These are phyloP conservation scores for Citrullus colocynthis DNA, from an alignment of 306 rosid genomes.

Conservation along the genomic window DNA sequence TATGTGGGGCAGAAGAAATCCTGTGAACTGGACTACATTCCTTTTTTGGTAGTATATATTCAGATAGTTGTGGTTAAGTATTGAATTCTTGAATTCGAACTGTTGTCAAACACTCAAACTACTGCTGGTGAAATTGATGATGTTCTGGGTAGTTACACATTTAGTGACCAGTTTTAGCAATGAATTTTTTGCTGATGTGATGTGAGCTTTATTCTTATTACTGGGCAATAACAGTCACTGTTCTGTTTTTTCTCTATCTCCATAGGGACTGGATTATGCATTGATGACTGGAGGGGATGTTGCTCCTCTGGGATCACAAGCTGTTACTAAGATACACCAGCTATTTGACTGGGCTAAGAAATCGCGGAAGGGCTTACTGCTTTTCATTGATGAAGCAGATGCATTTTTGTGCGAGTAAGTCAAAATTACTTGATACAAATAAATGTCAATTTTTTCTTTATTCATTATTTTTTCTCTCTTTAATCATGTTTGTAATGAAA, in stretches of 20 bases:
- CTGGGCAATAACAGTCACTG: background rate
- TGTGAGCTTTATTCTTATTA: background rate
- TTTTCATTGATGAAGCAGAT: conserved; percentile 97
- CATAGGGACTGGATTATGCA: conserved; percentile 88
- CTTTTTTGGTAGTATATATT: background rate
- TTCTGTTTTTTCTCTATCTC: background rate
- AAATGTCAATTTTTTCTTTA: background rate
- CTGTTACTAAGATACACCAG: conserved; percentile 95
- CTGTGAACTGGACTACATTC: background rate
- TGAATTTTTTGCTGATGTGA: background rate
- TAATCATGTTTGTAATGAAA: background rate
- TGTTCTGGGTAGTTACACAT: background rate
- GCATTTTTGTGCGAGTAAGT: conserved; percentile 99
- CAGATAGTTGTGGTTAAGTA: background rate
- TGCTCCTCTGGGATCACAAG: conserved; percentile 92
- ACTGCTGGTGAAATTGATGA: background rate
- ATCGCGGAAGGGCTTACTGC: conserved; percentile 75
- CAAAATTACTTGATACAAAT: background rate
- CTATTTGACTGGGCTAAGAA: conserved; percentile 94
- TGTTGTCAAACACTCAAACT: background rate
- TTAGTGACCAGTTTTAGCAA: background rate
- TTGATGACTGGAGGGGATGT: conserved; percentile 99
- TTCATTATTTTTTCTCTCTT: background rate
- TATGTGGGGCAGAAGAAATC: background rate
- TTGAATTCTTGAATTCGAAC: background rate